phyloP scores from a whole-genome alignment of 495 filamentous ascomycete species.

The Neurospora sp. region DNA sequence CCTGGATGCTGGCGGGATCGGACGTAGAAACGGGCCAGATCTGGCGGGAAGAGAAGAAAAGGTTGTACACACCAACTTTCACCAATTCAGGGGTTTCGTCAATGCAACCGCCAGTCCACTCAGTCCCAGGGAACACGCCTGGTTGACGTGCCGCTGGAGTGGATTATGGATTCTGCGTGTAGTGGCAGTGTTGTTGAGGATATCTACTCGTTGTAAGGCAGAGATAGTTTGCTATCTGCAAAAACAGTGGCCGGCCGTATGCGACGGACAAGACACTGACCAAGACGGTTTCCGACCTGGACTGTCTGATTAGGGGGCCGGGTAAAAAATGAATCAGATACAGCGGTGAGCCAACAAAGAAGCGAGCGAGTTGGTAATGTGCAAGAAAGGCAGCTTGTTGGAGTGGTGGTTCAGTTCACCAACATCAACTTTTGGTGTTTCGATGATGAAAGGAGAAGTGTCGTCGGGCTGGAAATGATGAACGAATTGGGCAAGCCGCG shows the following conservation, averaged over 20 bases:
- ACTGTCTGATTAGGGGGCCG: not conserved
- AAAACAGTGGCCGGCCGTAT: not conserved
- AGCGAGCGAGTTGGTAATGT: not conserved
- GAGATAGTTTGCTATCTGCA: not conserved
- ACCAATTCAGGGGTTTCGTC: constrained; percentile 4
- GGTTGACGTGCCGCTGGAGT: not conserved
- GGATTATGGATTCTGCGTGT: not conserved
- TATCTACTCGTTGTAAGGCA: not conserved
- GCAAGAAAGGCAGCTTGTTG: not conserved
- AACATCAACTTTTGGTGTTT: not conserved
- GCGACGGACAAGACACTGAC: not conserved
- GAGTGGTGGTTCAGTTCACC: not conserved
- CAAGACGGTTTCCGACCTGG: not conserved
- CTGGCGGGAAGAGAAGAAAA: not conserved
- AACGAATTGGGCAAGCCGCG: not conserved
- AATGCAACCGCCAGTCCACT: constrained; percentile 5
- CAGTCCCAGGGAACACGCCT: not conserved
- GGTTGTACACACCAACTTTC: not conserved
- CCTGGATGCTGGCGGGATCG: constrained; percentile 1
- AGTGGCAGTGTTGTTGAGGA: not conserved
- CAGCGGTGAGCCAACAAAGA: not conserved
- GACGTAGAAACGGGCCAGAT: constrained; percentile 5
- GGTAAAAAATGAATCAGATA: not conserved
- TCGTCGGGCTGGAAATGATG: not conserved
- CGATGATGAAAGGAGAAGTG: not conserved